These are phyloP conservation scores for Sambucus nigra DNA, from an alignment of 129 eudicot species.

Conservation along the genomic window DNA sequence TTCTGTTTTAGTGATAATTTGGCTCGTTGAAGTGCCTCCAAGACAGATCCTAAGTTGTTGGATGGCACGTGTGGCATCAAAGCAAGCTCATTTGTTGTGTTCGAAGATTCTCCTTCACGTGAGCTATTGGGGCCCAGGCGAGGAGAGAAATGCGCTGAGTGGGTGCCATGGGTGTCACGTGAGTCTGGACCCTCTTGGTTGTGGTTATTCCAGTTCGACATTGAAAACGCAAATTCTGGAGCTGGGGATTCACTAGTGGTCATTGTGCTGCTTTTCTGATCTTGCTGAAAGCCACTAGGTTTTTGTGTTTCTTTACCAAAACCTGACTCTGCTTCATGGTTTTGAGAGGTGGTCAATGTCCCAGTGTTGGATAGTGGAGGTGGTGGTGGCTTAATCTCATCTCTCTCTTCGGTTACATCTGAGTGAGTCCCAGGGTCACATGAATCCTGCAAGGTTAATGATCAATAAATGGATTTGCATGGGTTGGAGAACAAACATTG, in stretches of 20 bases:
- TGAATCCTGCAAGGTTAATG: conserved; percentile 51
- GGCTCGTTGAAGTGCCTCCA: conserved; percentile 78
- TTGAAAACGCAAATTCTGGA: conserved; percentile 25
- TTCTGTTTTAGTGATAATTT: conserved; percentile 56
- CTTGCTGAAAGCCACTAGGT: conserved; percentile 1
- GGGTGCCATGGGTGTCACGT: conserved; percentile 6
- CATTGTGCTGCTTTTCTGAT: conserved; percentile 6
- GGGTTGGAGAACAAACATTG: background rate
- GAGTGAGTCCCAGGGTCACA: conserved; percentile 85
- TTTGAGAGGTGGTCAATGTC: conserved; percentile 12
- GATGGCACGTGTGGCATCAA: conserved; percentile 29
- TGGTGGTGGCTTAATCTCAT: conserved; percentile 33
- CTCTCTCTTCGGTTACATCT: conserved; percentile 76
- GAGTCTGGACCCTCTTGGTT: conserved; percentile 6
- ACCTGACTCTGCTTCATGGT: conserved; percentile 23
- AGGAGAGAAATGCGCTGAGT: conserved; percentile 13
- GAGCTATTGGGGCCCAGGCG: conserved; percentile 7
- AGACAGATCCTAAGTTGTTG: conserved; percentile 42
- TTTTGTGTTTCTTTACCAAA: conserved; percentile 8
- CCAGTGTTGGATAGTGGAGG: conserved; percentile 19
- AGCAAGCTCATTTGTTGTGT: conserved; percentile 25
- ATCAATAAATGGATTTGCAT: conserved; percentile 7
- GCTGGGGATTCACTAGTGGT: conserved; percentile 13
- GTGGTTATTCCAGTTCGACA: conserved; percentile 10
- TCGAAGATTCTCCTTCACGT: conserved; percentile 12